A percentile compares a stretch with the other conserved stretches of the same genome.
Evolutionary conservation across 441 rosid genomes (phyloP).

Genomic region (Gossypium schwendimanii): DNA sequence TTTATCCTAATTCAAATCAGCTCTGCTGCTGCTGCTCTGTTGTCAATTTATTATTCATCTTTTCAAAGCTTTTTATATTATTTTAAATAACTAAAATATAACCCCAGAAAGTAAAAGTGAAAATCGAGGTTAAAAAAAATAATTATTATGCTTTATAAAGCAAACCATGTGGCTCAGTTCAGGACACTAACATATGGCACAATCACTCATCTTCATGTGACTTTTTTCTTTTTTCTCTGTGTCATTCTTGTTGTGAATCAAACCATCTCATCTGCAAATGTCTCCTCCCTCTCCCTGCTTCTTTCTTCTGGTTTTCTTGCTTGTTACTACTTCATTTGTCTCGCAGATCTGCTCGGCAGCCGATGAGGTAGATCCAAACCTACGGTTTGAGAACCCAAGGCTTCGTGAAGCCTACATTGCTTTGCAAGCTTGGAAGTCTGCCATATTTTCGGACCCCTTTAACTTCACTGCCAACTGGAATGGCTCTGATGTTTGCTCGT

Average conservation of each 20-base stretch:
- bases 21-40: not conserved
- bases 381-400: constrained; percentile 46
- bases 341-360: constrained; percentile 25
- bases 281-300: constrained; percentile 20
- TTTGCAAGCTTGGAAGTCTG: constrained; percentile 55
- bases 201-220: constrained; percentile 22
- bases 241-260: not conserved
- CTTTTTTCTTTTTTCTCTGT: not conserved
- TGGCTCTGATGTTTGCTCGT: constrained; percentile 52
- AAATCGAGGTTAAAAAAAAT: not conserved
- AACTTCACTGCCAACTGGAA: constrained; percentile 61
- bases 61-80: not conserved
- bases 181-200: not conserved
- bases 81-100: not conserved
- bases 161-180: constrained; percentile 4
- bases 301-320: constrained; percentile 22
- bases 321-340: constrained; percentile 25
- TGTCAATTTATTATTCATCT: not conserved
- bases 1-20: not conserved
- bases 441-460: constrained; percentile 62
- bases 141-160: constrained; percentile 23
- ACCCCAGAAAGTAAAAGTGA: not conserved
- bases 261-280: constrained; percentile 12
- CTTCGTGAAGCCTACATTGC: constrained; percentile 60
- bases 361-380: constrained; percentile 37